These are phyloP conservation scores for Polygonum aviculare DNA, from an alignment of 148 eudicot species.

Conservation along the genomic window DNA sequence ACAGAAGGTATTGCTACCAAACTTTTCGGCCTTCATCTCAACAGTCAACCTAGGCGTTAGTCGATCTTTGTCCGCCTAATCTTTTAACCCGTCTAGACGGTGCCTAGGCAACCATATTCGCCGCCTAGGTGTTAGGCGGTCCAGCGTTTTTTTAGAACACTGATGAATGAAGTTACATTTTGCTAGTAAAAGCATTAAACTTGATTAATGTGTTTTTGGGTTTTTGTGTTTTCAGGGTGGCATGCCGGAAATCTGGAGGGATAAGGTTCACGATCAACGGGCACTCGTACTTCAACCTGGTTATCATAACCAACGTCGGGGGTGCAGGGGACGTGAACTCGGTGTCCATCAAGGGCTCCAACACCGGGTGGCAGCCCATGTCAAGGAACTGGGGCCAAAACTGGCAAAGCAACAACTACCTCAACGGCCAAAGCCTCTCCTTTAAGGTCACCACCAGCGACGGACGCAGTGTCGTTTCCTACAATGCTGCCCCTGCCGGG, in stretches of 20 bases:
- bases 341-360: conserved; percentile 18
- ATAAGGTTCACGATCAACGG: conserved; percentile 15
- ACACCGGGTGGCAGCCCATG: conserved; percentile 17
- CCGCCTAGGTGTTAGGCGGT: too few species aligned
- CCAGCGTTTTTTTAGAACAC: too few species aligned
- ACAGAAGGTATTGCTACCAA: conserved; percentile 18
- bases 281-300: conserved; percentile 24
- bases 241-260: conserved; percentile 2
- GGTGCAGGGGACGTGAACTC: conserved; percentile 23
- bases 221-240: conserved; percentile 13
- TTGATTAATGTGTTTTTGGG: not conserved
- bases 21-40: too few species aligned
- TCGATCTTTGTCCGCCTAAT: too few species aligned
- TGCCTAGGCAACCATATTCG: too few species aligned
- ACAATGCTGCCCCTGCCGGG: conserved; percentile 20
- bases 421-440: conserved; percentile 21
- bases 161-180: too few species aligned
- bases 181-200: too few species aligned
- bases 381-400: conserved; percentile 27
- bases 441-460: conserved; percentile 23
- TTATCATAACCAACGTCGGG: conserved; percentile 23
- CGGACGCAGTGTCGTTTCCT: conserved; percentile 12
- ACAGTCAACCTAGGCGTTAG: too few species aligned
- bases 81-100: too few species aligned
- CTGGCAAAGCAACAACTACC: conserved; percentile 23